These are phyloP conservation scores for Delphinella strobiligena DNA, from an alignment of 2,329 filamentous ascomycete species.

Conservation along the genomic window DNA sequence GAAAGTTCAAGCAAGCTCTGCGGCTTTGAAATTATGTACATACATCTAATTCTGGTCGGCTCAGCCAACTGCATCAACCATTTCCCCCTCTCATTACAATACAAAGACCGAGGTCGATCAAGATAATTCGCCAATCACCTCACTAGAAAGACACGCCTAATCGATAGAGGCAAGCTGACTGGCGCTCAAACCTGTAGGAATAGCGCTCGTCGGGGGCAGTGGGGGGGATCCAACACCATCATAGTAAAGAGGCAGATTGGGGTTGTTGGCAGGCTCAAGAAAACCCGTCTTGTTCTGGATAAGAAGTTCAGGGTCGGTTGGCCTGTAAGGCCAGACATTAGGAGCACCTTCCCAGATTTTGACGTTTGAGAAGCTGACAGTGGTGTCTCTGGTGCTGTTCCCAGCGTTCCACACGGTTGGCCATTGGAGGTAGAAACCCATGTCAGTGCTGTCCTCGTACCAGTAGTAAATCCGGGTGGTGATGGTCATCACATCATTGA, in stretches of 20 bases:
- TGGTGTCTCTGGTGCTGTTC: not conserved
- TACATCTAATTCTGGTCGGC: no score
- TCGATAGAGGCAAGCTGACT: not conserved
- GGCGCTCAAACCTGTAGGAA: slow-evolving; percentile 2
- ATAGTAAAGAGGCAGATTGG: slow-evolving; percentile 3
- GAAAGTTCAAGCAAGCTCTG: no score
- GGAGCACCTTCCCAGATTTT: slow-evolving; percentile 6
- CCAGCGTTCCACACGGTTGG: not conserved
- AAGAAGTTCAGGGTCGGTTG: not conserved
- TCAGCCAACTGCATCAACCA: no score
- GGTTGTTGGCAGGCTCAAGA: slow-evolving; percentile 2
- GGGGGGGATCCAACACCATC: slow-evolving; percentile 5
- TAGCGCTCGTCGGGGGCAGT: slow-evolving; percentile 1
- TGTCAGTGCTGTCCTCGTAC: slow-evolving; percentile 5
- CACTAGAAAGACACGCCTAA: not conserved
- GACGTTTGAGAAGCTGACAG: slow-evolving; percentile 2
- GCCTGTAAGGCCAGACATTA: slow-evolving; percentile 2
- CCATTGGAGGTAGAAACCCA: slow-evolving; percentile 7
- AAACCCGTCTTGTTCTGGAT: slow-evolving; percentile 2
- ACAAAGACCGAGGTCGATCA: no score
- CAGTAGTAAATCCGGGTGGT: slow-evolving; percentile 5
- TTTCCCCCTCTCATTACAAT: no score
- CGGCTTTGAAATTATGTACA: no score
- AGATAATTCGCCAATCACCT: no score
- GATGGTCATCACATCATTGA: slow-evolving; percentile 5